Evolutionary conservation across 441 rosid species (phyloP).

Genomic region (Eruca vesicaria): DNA sequence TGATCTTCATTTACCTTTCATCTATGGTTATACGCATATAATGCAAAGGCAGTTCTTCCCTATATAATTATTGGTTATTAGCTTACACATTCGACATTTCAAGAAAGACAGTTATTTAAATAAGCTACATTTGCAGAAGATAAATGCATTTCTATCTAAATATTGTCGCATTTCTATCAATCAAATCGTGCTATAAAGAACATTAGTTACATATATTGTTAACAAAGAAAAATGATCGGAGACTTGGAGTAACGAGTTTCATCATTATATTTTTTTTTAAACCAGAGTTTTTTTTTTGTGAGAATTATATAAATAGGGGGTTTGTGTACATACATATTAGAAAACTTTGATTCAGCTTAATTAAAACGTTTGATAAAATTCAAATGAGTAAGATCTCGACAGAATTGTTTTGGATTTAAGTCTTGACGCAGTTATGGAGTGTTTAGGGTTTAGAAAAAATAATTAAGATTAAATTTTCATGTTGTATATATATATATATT

Average conservation of each 20-base stretch:
- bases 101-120: not conserved
- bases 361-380: not conserved
- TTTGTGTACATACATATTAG: not conserved
- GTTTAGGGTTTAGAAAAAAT: not conserved
- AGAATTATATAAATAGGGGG: not conserved
- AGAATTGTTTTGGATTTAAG: not conserved
- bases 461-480: not conserved
- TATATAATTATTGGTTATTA: not conserved
- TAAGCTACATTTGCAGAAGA: not conserved
- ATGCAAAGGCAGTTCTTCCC: not conserved
- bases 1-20: slow-evolving; percentile 27
- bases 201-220: not conserved
- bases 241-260: not conserved
- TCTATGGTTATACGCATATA: slow-evolving; percentile 14
- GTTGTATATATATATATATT: not conserved
- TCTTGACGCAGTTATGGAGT: not conserved
- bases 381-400: not conserved
- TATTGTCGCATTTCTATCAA: not conserved
- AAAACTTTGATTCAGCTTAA: not conserved
- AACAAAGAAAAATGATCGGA: not conserved
- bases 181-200: not conserved
- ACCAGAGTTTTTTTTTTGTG: not conserved
- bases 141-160: not conserved
- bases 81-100: not conserved
- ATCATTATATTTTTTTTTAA: not conserved